These are phyloP conservation scores for Sphagnurus paluster DNA, from an alignment of 1,284 basidiomycete species.

Conservation along the genomic window DNA sequence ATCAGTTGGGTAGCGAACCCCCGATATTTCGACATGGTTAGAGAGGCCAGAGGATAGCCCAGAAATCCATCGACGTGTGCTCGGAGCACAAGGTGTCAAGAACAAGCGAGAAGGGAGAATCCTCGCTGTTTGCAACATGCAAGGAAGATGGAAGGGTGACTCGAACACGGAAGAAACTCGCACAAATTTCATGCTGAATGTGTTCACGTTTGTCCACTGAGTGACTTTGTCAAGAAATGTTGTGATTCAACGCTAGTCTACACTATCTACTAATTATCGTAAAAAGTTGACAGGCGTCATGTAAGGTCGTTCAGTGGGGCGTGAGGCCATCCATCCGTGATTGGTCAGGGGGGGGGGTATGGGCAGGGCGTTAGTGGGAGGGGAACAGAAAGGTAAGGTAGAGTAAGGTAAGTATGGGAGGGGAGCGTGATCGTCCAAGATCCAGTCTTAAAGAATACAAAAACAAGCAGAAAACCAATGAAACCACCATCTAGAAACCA, in stretches of 20 bases:
- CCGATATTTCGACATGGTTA: slow-evolving; percentile 48
- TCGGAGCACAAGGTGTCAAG: slow-evolving; percentile 3
- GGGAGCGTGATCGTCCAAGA: slow-evolving; percentile 19
- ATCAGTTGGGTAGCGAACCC: slow-evolving; percentile 69
- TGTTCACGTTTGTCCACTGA: slow-evolving; percentile 17
- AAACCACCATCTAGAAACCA: no score
- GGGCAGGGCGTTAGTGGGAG: slow-evolving; percentile 13
- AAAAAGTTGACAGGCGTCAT: slow-evolving; percentile 19
- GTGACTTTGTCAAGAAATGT: slow-evolving; percentile 21
- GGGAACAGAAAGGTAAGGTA: slow-evolving; percentile 14
- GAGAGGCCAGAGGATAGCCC: slow-evolving; percentile 14
- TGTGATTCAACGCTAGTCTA: slow-evolving; percentile 23
- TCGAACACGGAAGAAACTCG: slow-evolving; percentile 1
- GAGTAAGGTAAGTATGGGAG: slow-evolving; percentile 11
- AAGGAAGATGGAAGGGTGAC: not conserved
- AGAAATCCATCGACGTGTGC: slow-evolving; percentile 14
- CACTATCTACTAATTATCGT: slow-evolving; percentile 29
- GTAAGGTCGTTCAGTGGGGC: slow-evolving; percentile 13
- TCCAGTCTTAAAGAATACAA: slow-evolving; percentile 22
- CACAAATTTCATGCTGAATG: slow-evolving; percentile 4
- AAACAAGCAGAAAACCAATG: no score
- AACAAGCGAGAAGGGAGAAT: slow-evolving; percentile 7
- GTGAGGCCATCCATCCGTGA: slow-evolving; percentile 28
- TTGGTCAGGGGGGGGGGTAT: slow-evolving; percentile 16
- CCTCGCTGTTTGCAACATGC: slow-evolving; percentile 16